A percentile compares a stretch with the other conserved stretches of the same genome.
phyloP scores from a whole-genome alignment of 75 land plant genomes.

The Pinus tabuliformis region DNA sequence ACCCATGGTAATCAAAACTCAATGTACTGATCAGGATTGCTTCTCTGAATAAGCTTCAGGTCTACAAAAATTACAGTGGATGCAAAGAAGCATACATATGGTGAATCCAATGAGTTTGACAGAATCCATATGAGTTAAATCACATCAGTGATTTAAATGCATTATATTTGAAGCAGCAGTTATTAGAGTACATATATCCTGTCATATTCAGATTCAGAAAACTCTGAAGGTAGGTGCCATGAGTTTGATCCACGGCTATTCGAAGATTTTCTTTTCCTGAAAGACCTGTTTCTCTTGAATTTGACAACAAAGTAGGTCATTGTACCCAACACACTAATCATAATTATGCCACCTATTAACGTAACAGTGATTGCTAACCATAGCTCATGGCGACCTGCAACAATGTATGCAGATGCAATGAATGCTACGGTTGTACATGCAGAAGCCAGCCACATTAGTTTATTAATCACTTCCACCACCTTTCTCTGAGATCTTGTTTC shows the following conservation, averaged over 20 bases:
- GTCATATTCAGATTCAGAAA: slow-evolving; percentile 50
- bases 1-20: background rate
- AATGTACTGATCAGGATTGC: background rate
- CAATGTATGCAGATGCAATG: slow-evolving; percentile 52
- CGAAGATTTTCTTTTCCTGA: slow-evolving; percentile 26
- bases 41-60: background rate
- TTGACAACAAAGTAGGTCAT: slow-evolving; percentile 62
- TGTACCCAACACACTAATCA: slow-evolving; percentile 50
- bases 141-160: background rate
- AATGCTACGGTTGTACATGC: slow-evolving; percentile 60
- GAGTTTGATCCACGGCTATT: slow-evolving; percentile 22
- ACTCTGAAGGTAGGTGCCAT: slow-evolving; percentile 25
- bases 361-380: slow-evolving; percentile 60
- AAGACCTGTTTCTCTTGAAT: slow-evolving; percentile 28
- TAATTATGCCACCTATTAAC: slow-evolving; percentile 43
- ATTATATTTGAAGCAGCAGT: background rate
- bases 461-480: slow-evolving; percentile 68
- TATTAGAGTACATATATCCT: slow-evolving; percentile 59
- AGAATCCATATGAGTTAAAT: background rate
- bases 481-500: slow-evolving; percentile 59
- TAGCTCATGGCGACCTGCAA: slow-evolving; percentile 35
- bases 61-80: no score
- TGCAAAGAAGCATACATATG: background rate
- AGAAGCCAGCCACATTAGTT: slow-evolving; percentile 76
- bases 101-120: background rate